Conservation (phyloP, 345 rosid species). For the Arabidopsis suecica region DNA sequence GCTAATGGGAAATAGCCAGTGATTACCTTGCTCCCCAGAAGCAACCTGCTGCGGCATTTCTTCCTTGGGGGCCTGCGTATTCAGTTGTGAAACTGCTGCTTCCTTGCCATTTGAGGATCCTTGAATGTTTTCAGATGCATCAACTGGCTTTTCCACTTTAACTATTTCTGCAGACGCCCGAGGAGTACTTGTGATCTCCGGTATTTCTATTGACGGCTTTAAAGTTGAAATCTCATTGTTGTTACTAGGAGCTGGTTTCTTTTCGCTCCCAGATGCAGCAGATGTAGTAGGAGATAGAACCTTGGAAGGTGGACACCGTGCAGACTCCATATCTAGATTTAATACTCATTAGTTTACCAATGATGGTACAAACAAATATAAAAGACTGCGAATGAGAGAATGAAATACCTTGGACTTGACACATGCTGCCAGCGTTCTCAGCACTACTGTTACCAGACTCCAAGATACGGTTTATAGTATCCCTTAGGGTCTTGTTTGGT, state of each 20-base stretch:
- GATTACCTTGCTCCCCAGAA: conserved; percentile 71
- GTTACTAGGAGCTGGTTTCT: conserved; percentile 64
- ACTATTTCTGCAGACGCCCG: conserved; percentile 52
- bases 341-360: conserved; percentile 12
- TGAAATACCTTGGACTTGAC: conserved; percentile 83
- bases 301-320: conserved; percentile 70
- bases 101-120: conserved; percentile 78
- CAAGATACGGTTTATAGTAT: conserved; percentile 88
- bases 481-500: conserved; percentile 93
- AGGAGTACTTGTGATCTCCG: conserved; percentile 53
- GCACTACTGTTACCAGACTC: conserved; percentile 90
- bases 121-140: conserved; percentile 65
- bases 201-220: conserved; percentile 51
- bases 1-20: conserved; percentile 1
- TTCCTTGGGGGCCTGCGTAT: conserved; percentile 62
- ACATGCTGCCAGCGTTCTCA: conserved; percentile 81
- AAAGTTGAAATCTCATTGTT: conserved; percentile 51
- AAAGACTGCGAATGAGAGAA: conserved; percentile 4
- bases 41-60: conserved; percentile 75
- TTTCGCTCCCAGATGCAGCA: conserved; percentile 76
- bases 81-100: conserved; percentile 63
- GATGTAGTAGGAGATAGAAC: conserved; percentile 74
- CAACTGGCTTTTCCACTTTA: conserved; percentile 51
- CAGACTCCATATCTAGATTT: conserved; percentile 77
- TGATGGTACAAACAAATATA: conserved; percentile 3